Base-by-base conservation (phyloP, 352 stramenopile genomes). In the Pythium sukuiense region DNA sequence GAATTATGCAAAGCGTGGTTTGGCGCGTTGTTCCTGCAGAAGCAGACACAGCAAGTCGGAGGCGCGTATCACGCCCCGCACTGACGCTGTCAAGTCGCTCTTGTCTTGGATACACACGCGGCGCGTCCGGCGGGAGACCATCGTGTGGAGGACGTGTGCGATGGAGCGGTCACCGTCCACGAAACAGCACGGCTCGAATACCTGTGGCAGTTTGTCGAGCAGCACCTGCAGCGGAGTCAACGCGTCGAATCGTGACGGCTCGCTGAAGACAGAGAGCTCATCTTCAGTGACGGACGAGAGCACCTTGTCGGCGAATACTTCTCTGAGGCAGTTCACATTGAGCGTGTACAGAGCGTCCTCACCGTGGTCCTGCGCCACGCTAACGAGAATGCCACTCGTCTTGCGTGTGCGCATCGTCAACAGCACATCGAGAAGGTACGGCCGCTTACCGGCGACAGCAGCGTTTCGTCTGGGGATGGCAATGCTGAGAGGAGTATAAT, bases 21-120 rank as follows among this genome's bases (percentile, higher is more conserved):
- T 70, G 20, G 56, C 48, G 33, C 86, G 79, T 45, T 90, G 80
- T 46, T 83, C 73, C 26, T 72, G 73, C 39, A 90, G 65, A 18
- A 90, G 71, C 50, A 91, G 53, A 24, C 76, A 33, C 2, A 92
- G 49, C 1, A 92, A 65, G 41, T 89, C 81, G 5, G 71, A 76
- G 30, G 81, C 77, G 3, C 81, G 81, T 6, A 92, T 59, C 14
- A 74, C 70, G 0, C 81, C 79, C 3, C 55, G 43, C 30, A 39
- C 52, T 32, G 33, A 50, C 13, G 29, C 27, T 1, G 8, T 18
- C 35, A 35, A 62, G 45, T 52, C 45, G n/a, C 45, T 6, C 45
- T 27, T 50, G 3, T 49, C 24, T 46, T 33, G 66, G 52, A 86
- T 80, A 27, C 77, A 64, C 16, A 84, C 67, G 11, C 78, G 78